Conservation (phyloP, 2,329 filamentous ascomycete species). For the Penicillium sp. region DNA sequence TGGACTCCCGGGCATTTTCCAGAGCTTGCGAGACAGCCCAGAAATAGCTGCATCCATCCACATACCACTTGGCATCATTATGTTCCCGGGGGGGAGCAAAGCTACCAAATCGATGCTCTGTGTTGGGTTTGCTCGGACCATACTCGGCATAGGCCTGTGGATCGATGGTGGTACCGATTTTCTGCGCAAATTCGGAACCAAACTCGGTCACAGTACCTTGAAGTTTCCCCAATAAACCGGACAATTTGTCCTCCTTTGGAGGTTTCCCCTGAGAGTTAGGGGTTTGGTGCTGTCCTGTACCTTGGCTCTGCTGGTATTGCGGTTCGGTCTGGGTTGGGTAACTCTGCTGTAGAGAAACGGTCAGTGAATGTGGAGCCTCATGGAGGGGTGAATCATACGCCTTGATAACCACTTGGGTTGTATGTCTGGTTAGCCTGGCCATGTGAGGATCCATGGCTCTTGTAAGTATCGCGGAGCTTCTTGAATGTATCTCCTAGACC, state of each 20-base stretch:
- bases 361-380: constrained; percentile 1
- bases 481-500: constrained; percentile 54
- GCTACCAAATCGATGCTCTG: constrained; percentile 54
- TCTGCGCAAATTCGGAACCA: constrained; percentile 51
- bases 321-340: constrained; percentile 18
- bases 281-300: constrained; percentile 23
- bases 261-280: constrained; percentile 31
- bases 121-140: constrained; percentile 34
- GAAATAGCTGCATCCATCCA: constrained; percentile 81
- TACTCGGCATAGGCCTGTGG: constrained; percentile 49
- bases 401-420: constrained; percentile 24
- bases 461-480: constrained; percentile 44
- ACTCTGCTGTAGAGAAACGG: constrained; percentile 15
- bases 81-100: constrained; percentile 72
- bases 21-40: constrained; percentile 78
- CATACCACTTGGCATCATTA: constrained; percentile 79
- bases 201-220: constrained; percentile 52
- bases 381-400: constrained; percentile 10
- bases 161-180: constrained; percentile 47
- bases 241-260: constrained; percentile 37
- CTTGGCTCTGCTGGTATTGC: constrained; percentile 25
- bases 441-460: constrained; percentile 24
- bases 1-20: constrained; percentile 70
- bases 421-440: constrained; percentile 18
- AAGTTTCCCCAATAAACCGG: constrained; percentile 55